Evolutionary conservation across 129 eudicot genomes (phyloP).

Genomic region (Helianthus annuus): DNA sequence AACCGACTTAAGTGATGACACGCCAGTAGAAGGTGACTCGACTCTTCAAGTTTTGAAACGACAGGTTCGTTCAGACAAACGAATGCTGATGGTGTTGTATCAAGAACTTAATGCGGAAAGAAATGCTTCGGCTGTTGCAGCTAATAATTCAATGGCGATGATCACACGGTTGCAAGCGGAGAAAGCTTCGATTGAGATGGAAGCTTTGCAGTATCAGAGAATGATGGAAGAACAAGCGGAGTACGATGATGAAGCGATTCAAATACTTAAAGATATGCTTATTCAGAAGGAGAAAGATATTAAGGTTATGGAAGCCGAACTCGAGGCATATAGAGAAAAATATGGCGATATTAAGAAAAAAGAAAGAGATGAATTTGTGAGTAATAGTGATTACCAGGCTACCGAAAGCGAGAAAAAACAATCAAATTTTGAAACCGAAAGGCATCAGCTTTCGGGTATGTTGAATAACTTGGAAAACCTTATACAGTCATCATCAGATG

Average conservation of each 20-base stretch:
- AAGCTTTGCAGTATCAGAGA: slow-evolving; percentile 81
- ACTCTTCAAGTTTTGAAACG: slow-evolving; percentile 41
- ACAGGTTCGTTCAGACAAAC: slow-evolving; percentile 57
- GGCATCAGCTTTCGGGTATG: slow-evolving; percentile 49
- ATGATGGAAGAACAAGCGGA: slow-evolving; percentile 89
- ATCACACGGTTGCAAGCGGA: slow-evolving; percentile 81
- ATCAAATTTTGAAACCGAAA: slow-evolving; percentile 56
- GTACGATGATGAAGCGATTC: slow-evolving; percentile 74
- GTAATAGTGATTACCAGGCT: slow-evolving; percentile 46
- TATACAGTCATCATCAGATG: slow-evolving; percentile 22
- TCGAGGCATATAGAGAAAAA: slow-evolving; percentile 46
- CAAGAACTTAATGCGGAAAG: slow-evolving; percentile 91
- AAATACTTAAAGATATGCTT: slow-evolving; percentile 55
- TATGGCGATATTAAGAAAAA: slow-evolving; percentile 43
- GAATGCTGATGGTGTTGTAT: slow-evolving; percentile 52
- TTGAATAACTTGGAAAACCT: slow-evolving; percentile 55
- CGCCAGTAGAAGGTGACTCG: slow-evolving; percentile 40
- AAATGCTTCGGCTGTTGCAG: slow-evolving; percentile 83
- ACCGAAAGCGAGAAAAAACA: not conserved
- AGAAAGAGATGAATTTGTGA: slow-evolving; percentile 39
- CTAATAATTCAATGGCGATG: slow-evolving; percentile 98
- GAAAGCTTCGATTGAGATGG: slow-evolving; percentile 90
- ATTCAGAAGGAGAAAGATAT: slow-evolving; percentile 58
- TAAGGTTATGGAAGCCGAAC: slow-evolving; percentile 52
- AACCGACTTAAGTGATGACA: slow-evolving; percentile 42